phyloP scores from a whole-genome alignment of 768 basidiomycete species.

The Lentinula sp. region DNA sequence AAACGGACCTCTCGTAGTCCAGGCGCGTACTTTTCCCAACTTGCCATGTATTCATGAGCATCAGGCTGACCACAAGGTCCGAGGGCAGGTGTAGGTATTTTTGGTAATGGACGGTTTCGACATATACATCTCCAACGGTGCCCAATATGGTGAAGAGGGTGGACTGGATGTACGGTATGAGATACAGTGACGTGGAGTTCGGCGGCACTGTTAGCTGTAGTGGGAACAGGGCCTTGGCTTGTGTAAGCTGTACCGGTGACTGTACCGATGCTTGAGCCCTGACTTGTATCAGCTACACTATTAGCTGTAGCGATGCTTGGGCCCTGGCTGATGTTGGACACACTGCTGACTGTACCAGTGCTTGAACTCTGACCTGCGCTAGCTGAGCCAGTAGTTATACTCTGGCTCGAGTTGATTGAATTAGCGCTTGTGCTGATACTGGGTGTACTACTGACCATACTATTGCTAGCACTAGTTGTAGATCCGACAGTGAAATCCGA shows the following conservation, averaged over 20 bases:
- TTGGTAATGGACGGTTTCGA: not conserved
- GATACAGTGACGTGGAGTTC: no score
- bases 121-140: not conserved
- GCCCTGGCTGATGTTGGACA: not conserved
- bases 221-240: no score
- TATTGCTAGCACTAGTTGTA: no score
- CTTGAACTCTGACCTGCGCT: not conserved
- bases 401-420: not conserved
- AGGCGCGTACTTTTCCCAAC: slow-evolving; percentile 37
- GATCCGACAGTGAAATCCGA: not conserved
- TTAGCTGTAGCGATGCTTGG: not conserved
- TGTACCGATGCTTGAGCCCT: not conserved
- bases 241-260: no score
- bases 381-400: not conserved
- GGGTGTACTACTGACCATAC: no score
- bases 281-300: not conserved
- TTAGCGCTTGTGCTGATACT: not conserved
- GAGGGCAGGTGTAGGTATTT: not conserved
- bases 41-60: slow-evolving; percentile 26
- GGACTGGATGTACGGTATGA: not conserved
- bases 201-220: no score
- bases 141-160: not conserved
- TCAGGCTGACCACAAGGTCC: not conserved
- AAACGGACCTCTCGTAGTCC: slow-evolving; percentile 35
- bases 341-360: not conserved